Conservation (phyloP, 441 rosid species). For the Flueggea neowawraea region DNA sequence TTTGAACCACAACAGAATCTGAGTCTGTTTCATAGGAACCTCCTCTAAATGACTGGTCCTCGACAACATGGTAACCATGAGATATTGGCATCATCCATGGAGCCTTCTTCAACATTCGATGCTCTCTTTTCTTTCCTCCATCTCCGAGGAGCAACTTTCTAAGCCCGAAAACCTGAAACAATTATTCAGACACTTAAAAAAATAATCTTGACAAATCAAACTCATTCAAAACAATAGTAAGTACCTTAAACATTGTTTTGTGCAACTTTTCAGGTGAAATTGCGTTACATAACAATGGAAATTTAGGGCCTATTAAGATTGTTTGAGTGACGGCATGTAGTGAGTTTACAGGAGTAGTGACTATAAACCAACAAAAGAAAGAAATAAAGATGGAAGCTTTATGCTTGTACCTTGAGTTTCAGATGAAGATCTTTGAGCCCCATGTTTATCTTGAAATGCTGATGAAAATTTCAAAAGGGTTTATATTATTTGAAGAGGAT, state of each 20-base stretch:
- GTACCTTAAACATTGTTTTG: no score
- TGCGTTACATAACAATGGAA: no score
- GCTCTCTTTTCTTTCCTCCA: constrained; percentile 28
- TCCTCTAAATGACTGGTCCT: constrained; percentile 26
- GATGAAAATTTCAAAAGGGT: neutral
- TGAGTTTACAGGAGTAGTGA: neutral
- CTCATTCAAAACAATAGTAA: no score
- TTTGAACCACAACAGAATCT: constrained; percentile 56
- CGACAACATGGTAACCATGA: constrained; percentile 61
- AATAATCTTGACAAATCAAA: no score
- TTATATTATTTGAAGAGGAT: no score
- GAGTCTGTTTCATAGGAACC: constrained; percentile 17
- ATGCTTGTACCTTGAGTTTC: constrained; percentile 34
- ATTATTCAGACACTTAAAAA: neutral
- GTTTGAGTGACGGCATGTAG: no score
- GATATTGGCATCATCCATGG: constrained; percentile 64
- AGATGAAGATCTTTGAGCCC: constrained; percentile 29
- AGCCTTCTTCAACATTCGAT: constrained; percentile 29
- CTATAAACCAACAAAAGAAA: neutral
- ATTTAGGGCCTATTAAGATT: no score
- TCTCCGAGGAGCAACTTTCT: constrained; percentile 29
- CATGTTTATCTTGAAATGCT: constrained; percentile 17
- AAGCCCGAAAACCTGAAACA: constrained; percentile 41
- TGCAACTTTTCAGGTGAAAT: no score
- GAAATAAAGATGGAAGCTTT: neutral